Evolutionary conservation across 129 eudicot genomes (phyloP).

Genomic region (Sambucus nigra): DNA sequence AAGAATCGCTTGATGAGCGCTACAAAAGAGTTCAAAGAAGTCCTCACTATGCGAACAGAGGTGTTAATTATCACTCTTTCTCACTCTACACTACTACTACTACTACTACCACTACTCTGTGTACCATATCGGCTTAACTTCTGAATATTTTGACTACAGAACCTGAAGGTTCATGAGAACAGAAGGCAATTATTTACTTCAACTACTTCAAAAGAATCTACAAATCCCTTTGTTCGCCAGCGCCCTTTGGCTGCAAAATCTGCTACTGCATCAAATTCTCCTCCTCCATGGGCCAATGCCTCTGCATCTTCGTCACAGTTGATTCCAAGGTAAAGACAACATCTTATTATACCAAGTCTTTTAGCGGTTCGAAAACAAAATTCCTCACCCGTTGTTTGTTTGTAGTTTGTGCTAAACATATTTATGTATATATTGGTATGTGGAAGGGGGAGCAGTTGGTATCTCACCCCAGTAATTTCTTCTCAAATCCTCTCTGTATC

Average conservation of each 20-base stretch:
- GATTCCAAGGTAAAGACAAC: constrained; percentile 52
- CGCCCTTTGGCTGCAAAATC: constrained; percentile 62
- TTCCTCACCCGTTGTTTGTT: background rate
- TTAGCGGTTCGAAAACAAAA: constrained; percentile 5
- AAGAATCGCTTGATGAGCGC: constrained; percentile 85
- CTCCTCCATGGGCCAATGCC: constrained; percentile 81
- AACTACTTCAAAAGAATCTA: constrained; percentile 52
- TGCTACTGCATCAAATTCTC: constrained; percentile 37
- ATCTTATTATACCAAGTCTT: background rate
- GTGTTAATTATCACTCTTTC: constrained; percentile 26
- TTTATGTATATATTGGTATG: background rate
- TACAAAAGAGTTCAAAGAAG: constrained; percentile 93
- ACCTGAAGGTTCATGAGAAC: constrained; percentile 70
- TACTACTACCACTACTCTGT: too few relatives aligned
- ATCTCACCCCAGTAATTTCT: too few relatives aligned
- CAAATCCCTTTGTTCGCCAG: constrained; percentile 81
- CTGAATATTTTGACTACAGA: constrained; percentile 34
- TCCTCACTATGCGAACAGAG: constrained; percentile 95
- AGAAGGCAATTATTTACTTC: constrained; percentile 72
- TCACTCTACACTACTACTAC: too few relatives aligned
- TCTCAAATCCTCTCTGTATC: too few relatives aligned
- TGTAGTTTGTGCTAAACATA: background rate
- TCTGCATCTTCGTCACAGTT: constrained; percentile 50
- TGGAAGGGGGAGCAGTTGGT: too few relatives aligned
- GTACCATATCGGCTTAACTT: background rate